A percentile compares a stretch with the other conserved stretches of the same genome.
These are phyloP conservation scores for Neckera pumila DNA, from an alignment of 225 moss, liverwort and hornwort species.

Conservation along the genomic window DNA sequence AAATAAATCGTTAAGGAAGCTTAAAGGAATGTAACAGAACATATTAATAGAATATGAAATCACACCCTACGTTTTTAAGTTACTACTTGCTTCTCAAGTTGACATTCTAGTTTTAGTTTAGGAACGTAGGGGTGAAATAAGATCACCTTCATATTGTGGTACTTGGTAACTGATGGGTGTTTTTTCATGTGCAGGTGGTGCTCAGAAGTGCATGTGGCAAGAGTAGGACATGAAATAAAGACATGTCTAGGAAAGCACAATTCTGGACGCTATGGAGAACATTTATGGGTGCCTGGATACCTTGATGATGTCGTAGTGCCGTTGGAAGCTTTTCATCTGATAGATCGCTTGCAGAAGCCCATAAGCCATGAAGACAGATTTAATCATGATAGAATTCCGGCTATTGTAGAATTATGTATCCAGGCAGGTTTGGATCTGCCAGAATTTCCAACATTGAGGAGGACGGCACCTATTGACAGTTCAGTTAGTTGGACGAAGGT, in stretches of 20 bases:
- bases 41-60: not conserved
- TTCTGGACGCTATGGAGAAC: slow-evolving; percentile 25
- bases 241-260: slow-evolving; percentile 56
- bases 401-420: slow-evolving; percentile 80
- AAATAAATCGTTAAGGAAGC: not conserved
- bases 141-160: not conserved
- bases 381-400: slow-evolving; percentile 68
- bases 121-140: not conserved
- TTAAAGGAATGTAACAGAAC: not conserved
- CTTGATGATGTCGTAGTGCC: slow-evolving; percentile 64
- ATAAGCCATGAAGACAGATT: slow-evolving; percentile 64
- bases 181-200: slow-evolving; percentile 46
- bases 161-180: not conserved
- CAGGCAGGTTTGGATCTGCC: slow-evolving; percentile 88
- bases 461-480: slow-evolving; percentile 38
- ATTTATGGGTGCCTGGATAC: slow-evolving; percentile 71
- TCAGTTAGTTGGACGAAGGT: not conserved
- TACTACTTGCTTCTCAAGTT: no score
- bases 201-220: slow-evolving; percentile 56
- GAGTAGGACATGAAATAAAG: slow-evolving; percentile 48
- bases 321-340: slow-evolving; percentile 75
- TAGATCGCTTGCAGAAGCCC: slow-evolving; percentile 50
- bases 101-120: not conserved
- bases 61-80: not conserved
- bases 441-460: slow-evolving; percentile 57